Conservation (phyloP, 768 basidiomycete genomes). For the Flagelloscypha sp. region DNA sequence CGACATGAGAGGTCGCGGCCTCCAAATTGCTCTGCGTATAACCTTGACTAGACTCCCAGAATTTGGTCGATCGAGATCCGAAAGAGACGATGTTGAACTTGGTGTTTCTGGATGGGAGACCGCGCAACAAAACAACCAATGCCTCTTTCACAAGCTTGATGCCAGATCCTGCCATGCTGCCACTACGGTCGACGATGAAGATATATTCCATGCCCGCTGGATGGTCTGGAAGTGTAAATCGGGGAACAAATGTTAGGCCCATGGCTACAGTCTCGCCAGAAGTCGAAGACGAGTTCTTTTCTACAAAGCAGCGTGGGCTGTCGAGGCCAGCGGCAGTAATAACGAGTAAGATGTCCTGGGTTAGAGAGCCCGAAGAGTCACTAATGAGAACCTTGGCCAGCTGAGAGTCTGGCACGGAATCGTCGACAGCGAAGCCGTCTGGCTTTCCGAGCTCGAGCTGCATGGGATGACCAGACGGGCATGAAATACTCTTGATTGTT, state of each 20-base stretch:
- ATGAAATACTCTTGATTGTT: constrained; percentile 26
- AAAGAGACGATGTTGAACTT: constrained; percentile 8
- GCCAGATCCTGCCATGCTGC: constrained; percentile 34
- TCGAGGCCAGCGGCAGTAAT: constrained; percentile 43
- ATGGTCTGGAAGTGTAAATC: constrained; percentile 35
- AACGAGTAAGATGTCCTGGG: constrained; percentile 42
- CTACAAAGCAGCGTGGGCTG: constrained; percentile 48
- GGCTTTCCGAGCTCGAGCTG: constrained; percentile 24
- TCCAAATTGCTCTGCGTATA: constrained; percentile 1
- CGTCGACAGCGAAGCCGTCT: constrained; percentile 22
- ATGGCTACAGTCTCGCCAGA: constrained; percentile 36
- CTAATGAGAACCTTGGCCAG: constrained; percentile 18
- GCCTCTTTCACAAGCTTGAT: constrained; percentile 32
- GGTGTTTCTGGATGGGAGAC: constrained; percentile 4
- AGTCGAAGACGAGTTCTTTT: constrained; percentile 22
- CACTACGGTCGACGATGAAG: constrained; percentile 52
- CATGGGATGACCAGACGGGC: constrained; percentile 41
- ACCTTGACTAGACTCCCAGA: constrained; percentile 1
- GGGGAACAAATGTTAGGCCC: constrained; percentile 49
- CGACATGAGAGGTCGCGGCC: constrained; percentile 3
- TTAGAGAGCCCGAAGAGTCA: constrained; percentile 34
- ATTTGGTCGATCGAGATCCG: constrained; percentile 1
- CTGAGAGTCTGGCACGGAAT: constrained; percentile 33
- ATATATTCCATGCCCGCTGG: constrained; percentile 43
- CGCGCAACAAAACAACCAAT: constrained; percentile 5